phyloP scores from a whole-genome alignment of 441 rosid species.

The Populus hybrid region DNA sequence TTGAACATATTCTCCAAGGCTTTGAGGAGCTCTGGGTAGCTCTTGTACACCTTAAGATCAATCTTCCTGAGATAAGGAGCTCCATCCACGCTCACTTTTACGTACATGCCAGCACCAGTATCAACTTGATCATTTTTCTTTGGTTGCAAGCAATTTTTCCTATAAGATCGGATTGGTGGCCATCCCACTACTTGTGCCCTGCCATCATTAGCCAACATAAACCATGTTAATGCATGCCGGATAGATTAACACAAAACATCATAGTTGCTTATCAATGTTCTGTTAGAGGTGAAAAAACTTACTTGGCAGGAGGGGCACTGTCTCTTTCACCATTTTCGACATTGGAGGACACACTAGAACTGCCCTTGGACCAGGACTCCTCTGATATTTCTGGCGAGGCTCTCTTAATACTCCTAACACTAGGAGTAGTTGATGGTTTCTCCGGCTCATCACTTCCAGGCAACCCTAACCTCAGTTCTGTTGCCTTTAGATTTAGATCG shows the following conservation, averaged over 20 bases:
- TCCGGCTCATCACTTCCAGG: conserved; percentile 53
- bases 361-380: conserved; percentile 21
- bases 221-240: neutral
- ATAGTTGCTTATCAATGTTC: conserved; percentile 13
- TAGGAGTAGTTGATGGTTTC: conserved; percentile 21
- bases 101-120: conserved; percentile 37
- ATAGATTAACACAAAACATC: neutral
- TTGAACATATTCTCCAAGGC: conserved; percentile 72
- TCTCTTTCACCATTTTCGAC: conserved; percentile 21
- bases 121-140: conserved; percentile 44
- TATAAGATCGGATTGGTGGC: conserved; percentile 76
- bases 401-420: conserved; percentile 48
- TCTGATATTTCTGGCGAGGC: conserved; percentile 30
- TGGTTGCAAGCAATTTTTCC: conserved; percentile 49
- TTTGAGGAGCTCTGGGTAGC: conserved; percentile 58
- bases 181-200: conserved; percentile 86
- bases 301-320: conserved; percentile 26
- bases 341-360: conserved; percentile 23
- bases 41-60: conserved; percentile 57
- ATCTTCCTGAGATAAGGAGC: conserved; percentile 85
- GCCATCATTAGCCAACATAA: conserved; percentile 4
- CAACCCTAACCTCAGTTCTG: conserved; percentile 76
- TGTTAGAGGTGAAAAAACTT: conserved; percentile 38
- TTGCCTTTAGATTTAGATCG: conserved; percentile 70
- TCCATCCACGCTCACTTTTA: conserved; percentile 85